These are phyloP conservation scores for Suhomyces wounanorum DNA, from an alignment of 1,139 yeast species.

Conservation along the genomic window DNA sequence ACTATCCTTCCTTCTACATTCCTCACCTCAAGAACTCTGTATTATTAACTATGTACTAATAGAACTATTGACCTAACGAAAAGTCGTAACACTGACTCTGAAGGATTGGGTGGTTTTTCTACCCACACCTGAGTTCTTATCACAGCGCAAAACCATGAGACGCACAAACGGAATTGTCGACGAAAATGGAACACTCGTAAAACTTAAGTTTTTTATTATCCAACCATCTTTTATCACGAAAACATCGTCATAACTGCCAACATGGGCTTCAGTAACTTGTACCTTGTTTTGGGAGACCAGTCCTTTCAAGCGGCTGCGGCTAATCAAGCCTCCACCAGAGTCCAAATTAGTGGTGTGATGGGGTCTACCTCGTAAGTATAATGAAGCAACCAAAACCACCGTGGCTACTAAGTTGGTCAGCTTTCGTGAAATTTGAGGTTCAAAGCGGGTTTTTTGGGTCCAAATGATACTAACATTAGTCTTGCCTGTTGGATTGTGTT, in stretches of 20 bases:
- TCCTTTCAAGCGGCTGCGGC: not conserved
- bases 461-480: constrained; percentile 28
- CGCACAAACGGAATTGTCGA: not conserved
- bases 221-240: not conserved
- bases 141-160: not conserved
- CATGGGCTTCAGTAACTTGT: constrained; percentile 10
- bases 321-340: constrained; percentile 11
- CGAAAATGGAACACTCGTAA: not conserved
- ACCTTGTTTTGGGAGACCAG: constrained; percentile 4
- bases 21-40: not conserved
- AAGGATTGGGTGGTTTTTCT: not conserved
- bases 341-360: constrained; percentile 57
- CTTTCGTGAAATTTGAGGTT: not conserved
- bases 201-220: not conserved
- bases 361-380: constrained; percentile 61
- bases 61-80: not conserved
- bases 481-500: constrained; percentile 82
- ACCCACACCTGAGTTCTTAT: not conserved
- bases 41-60: not conserved
- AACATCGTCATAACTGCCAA: not conserved
- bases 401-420: not conserved
- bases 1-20: not conserved
- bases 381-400: not conserved
- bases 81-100: not conserved
- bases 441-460: not conserved